These are phyloP conservation scores for Epichloe uncinata DNA, from an alignment of 2,329 filamentous ascomycete genomes.

Conservation along the genomic window DNA sequence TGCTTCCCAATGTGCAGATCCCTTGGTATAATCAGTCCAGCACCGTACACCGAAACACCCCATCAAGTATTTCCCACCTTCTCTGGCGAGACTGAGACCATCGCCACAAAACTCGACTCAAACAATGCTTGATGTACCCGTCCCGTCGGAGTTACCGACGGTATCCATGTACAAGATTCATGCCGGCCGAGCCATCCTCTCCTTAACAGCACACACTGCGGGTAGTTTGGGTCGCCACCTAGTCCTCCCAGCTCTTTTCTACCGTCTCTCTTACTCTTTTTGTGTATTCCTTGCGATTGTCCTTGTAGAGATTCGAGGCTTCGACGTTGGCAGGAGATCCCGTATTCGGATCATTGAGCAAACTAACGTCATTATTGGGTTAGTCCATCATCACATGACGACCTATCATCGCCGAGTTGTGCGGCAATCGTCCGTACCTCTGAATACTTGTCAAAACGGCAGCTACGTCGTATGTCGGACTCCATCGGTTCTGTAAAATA, in stretches of 20 bases:
- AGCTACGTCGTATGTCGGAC: slow-evolving; percentile 95
- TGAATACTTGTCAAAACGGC: slow-evolving; percentile 96
- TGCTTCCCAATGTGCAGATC: slow-evolving; percentile 5
- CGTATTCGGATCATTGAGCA: slow-evolving; percentile 97
- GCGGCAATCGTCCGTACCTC: slow-evolving; percentile 43
- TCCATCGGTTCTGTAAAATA: slow-evolving; percentile 96
- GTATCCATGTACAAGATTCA: neutral
- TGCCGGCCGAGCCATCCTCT: neutral
- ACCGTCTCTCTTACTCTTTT: slow-evolving; percentile 89
- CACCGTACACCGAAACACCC: slow-evolving; percentile 21
- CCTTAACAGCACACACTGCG: neutral
- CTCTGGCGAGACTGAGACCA: neutral
- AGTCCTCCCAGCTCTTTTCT: slow-evolving; percentile 99
- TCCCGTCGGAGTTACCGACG: neutral
- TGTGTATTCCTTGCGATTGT: slow-evolving; percentile 94
- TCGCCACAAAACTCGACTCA: neutral
- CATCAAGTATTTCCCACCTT: slow-evolving; percentile 5
- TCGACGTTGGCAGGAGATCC: slow-evolving; percentile 96
- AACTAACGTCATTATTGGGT: slow-evolving; percentile 33
- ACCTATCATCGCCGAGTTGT: neutral
- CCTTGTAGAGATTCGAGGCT: slow-evolving; percentile 95
- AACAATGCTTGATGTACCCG: neutral
- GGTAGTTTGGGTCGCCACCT: slow-evolving; percentile 6
- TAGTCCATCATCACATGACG: no score
- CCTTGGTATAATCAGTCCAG: slow-evolving; percentile 22